Percentiles rank a stretch among this genome's conserved stretches.
Evolutionary conservation across 345 rosid genomes (phyloP).

Genomic region (Lenwebbia sp.): DNA sequence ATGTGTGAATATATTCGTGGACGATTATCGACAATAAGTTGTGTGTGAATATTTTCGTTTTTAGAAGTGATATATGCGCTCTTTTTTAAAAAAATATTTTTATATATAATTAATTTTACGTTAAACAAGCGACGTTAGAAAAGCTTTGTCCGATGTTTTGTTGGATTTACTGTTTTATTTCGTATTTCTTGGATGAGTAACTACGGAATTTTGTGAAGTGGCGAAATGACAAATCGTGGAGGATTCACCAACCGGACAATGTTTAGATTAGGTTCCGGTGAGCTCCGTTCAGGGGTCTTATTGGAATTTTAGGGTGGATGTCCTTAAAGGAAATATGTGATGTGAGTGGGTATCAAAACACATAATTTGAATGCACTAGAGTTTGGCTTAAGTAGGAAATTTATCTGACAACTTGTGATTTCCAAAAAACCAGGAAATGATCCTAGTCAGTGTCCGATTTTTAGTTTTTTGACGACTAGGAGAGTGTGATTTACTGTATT

Average conservation of each 20-base stretch:
- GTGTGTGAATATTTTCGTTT: background rate
- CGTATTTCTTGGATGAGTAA: too few species aligned
- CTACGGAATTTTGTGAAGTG: background rate
- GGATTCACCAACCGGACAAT: background rate
- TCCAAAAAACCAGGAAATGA: background rate
- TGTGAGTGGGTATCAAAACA: background rate
- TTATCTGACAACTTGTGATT: background rate
- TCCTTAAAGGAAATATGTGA: background rate
- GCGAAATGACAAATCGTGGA: background rate
- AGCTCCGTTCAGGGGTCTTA: background rate
- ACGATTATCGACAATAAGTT: too few species aligned
- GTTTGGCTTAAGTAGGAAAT: background rate
- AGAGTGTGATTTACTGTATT: background rate
- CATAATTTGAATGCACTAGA: background rate
- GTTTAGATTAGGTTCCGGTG: background rate
- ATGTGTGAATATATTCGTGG: too few species aligned
- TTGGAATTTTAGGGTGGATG: background rate
- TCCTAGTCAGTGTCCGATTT: background rate
- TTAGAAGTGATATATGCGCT: too few species aligned
- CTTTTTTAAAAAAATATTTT: too few species aligned
- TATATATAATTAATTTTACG: too few species aligned
- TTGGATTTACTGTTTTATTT: too few species aligned
- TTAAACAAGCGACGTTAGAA: too few species aligned
- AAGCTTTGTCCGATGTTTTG: too few species aligned
- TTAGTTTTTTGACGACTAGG: too few species aligned